Evolutionary conservation across 176 grass and related monocot genomes (phyloP).

Genomic region (Urochloa ruziziensis): DNA sequence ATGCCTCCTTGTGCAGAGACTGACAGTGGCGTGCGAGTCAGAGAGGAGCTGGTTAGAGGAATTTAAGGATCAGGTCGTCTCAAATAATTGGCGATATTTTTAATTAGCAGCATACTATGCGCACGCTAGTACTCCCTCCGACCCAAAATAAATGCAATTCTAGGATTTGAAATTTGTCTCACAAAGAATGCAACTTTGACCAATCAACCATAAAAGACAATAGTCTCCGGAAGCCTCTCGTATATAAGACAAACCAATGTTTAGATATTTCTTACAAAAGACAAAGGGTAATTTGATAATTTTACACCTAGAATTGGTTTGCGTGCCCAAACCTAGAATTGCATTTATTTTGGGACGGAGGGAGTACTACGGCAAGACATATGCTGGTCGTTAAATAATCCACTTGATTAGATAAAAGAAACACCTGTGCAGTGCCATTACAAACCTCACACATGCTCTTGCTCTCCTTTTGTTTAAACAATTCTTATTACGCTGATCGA

Average conservation of each 20-base stretch:
- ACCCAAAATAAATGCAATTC: too few species aligned
- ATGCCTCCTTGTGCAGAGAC: not conserved
- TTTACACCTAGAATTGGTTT: too few species aligned
- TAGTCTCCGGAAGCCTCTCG: too few species aligned
- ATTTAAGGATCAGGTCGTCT: constrained; percentile 17
- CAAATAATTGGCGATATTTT: not conserved
- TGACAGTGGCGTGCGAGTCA: not conserved
- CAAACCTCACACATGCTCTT: not conserved
- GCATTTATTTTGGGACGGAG: too few species aligned
- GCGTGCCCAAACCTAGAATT: too few species aligned
- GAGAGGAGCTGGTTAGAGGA: not conserved
- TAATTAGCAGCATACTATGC: not conserved
- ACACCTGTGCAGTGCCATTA: not conserved
- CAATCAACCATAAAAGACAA: too few species aligned
- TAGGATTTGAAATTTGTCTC: too few species aligned
- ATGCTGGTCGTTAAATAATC: not conserved
- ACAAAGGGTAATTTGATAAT: too few species aligned
- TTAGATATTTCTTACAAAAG: too few species aligned
- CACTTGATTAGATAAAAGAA: not conserved
- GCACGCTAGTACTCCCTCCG: too few species aligned
- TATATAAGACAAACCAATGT: too few species aligned
- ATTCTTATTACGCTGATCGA: not conserved
- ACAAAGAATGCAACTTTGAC: too few species aligned
- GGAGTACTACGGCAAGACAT: not conserved
- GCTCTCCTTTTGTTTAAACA: not conserved